Evolutionary conservation across 257 asterid genomes (phyloP).

Genomic region (Gardenia jasminoides): DNA sequence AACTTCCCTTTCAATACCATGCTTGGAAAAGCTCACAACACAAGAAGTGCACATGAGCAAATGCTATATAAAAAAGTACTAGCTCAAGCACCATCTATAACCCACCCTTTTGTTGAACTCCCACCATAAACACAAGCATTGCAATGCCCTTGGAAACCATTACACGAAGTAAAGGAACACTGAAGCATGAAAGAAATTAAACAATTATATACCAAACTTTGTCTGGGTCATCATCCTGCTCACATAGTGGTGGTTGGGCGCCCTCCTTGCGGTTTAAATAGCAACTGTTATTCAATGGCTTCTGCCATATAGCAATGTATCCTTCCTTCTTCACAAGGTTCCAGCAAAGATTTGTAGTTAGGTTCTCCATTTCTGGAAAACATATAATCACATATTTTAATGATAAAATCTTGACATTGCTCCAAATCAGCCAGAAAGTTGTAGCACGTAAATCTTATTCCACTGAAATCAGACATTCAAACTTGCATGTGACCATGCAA

Average conservation of each 20-base stretch:
- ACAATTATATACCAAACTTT: conserved; percentile 57
- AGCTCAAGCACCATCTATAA: background rate
- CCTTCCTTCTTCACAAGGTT: conserved; percentile 90
- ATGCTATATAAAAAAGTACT: background rate
- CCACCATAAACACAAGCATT: background rate
- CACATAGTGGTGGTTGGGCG: conserved; percentile 73
- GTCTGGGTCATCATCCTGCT: conserved; percentile 80
- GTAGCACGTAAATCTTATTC: background rate
- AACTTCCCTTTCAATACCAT: conserved; percentile 25
- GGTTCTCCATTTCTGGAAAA: conserved; percentile 77
- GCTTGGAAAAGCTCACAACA: background rate
- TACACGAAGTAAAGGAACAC: background rate
- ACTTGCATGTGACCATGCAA: background rate
- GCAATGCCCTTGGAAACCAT: background rate
- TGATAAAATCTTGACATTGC: background rate
- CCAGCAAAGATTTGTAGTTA: conserved; percentile 87
- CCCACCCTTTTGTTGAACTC: background rate
- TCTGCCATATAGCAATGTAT: conserved; percentile 92
- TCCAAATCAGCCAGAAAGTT: background rate
- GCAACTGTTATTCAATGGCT: conserved; percentile 81
- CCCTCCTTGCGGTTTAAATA: conserved; percentile 79
- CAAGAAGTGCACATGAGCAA: background rate
- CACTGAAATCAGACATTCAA: background rate
- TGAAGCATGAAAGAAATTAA: conserved; percentile 7
- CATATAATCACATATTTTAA: background rate